Percentiles rank a stretch among this genome's conserved stretches.
phyloP scores from a whole-genome alignment of 805 yeast genomes.

The Ogataea kodamae region DNA sequence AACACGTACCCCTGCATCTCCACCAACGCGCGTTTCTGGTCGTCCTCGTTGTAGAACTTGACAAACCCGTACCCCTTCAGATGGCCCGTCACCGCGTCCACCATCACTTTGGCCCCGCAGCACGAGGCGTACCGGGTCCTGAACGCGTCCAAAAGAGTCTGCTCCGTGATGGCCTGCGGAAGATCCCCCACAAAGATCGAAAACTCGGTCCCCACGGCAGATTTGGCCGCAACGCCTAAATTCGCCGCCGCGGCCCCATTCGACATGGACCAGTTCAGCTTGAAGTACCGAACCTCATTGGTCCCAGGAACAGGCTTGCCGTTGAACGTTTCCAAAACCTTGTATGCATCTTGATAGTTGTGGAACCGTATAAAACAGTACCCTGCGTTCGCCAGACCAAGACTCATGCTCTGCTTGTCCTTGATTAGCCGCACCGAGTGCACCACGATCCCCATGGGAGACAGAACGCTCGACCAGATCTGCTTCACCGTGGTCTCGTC shows the following conservation, averaged over 20 bases:
- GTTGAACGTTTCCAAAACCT: constrained; percentile 58
- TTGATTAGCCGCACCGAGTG: constrained; percentile 63
- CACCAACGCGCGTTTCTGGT: constrained; percentile 65
- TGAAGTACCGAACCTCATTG: constrained; percentile 48
- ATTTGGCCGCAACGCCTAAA: constrained; percentile 17
- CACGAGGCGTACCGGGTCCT: constrained; percentile 68
- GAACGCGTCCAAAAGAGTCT: constrained; percentile 60
- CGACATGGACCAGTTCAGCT: constrained; percentile 75
- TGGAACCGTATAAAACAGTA: constrained; percentile 83
- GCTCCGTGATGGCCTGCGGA: constrained; percentile 69
- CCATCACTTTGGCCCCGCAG: constrained; percentile 72
- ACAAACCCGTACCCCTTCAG: constrained; percentile 90
- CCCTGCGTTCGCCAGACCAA: constrained; percentile 50
- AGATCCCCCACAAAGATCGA: constrained; percentile 87
- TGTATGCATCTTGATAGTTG: constrained; percentile 53
- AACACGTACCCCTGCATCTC: constrained; percentile 81
- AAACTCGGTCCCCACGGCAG: constrained; percentile 36
- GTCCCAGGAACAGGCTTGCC: constrained; percentile 71
- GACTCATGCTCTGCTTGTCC: constrained; percentile 45
- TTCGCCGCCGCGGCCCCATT: constrained; percentile 20
- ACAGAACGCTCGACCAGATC: constrained; percentile 54
- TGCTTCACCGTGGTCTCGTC: constrained; percentile 63
- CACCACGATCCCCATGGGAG: constrained; percentile 56
- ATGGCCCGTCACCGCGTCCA: constrained; percentile 63
- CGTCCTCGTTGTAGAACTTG: constrained; percentile 61